Evolutionary conservation across 306 rosid species (phyloP).

Genomic region (Hippophae tibetana): DNA sequence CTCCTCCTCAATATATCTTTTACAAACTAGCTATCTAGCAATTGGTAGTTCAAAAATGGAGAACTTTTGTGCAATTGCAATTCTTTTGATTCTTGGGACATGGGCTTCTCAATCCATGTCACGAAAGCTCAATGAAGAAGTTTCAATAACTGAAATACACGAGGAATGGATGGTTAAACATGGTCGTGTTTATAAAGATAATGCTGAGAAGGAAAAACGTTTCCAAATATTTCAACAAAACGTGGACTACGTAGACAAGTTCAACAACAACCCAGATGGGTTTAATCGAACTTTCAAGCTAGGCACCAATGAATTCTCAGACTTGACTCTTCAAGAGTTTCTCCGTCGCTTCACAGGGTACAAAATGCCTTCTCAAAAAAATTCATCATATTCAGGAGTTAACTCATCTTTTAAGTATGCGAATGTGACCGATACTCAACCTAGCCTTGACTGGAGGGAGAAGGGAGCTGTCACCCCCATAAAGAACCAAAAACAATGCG

Average conservation of each 20-base stretch:
- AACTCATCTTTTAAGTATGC: constrained; percentile 21
- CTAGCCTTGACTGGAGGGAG: constrained; percentile 24
- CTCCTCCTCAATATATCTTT: too few relatives aligned
- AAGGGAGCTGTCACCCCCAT: constrained; percentile 34
- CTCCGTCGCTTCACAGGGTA: constrained; percentile 5
- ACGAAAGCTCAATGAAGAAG: constrained; percentile 13
- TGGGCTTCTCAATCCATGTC: constrained; percentile 20
- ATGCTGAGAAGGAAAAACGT: constrained; percentile 22
- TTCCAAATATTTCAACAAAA: constrained; percentile 23
- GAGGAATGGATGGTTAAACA: constrained; percentile 25
- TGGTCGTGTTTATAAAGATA: constrained; percentile 12
- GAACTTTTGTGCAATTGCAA: too few relatives aligned
- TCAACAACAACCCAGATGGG: constrained; percentile 10
- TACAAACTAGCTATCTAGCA: too few relatives aligned
- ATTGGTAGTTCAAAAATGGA: too few relatives aligned
- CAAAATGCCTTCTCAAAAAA: background rate
- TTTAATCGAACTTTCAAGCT: constrained; percentile 20
- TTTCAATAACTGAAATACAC: constrained; percentile 6
- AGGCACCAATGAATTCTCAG: constrained; percentile 16
- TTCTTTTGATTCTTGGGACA: too few relatives aligned
- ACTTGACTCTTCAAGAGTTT: constrained; percentile 24
- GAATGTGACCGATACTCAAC: constrained; percentile 13
- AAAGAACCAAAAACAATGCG: constrained; percentile 33
- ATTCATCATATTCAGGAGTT: background rate
- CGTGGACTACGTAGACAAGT: constrained; percentile 19